Evolutionary conservation across 805 yeast genomes (phyloP), one percentile per base, ranked within the genome.

Genomic region (Ogataea minuta): DNA sequence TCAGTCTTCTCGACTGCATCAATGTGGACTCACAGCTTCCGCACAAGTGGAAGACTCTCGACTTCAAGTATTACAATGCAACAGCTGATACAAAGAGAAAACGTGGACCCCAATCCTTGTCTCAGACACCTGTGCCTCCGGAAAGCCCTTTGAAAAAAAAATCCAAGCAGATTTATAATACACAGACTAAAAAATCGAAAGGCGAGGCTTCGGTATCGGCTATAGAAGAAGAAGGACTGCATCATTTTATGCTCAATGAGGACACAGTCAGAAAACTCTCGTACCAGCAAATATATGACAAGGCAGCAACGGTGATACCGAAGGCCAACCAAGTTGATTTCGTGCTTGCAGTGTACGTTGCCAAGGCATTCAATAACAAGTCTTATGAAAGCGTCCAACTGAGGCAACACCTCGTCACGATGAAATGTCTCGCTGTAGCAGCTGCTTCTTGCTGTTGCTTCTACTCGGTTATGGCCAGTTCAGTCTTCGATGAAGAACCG

Each of bases 401-500:
- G 40, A 72, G 96, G 45, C 71, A 72, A 26, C 68, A 76, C 41
- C 67, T 89, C 12, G 70, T 84, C 5, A 70, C 76, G 15, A 67
- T 80, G 33, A 85, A 87, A 57, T 76, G 86, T 50, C 64, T 76
- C 36, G 77, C 95, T 1, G 68, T 84, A 31, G 84, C 85, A 0
- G 77, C 81, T 47, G 68, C 79, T 2, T 72, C 81, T 13, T 72
- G 81, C 30, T 70, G 77, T 39, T 74, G 73, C 45, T 65, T 71
- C 6, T 79, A 80, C 34, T 75, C 76, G 31, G 76, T 70, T 39
- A 74, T 84, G 15, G 77, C 83, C 6, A 72, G 87, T 9, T 70
- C 77, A 38, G 66, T 89, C 9, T 79, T 85, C 50, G 89, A 83
- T 44, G 67, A 79, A 2, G 90, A 86, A 53, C 82, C 95, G 6